A percentile compares a stretch with the other conserved stretches of the same genome.
Evolutionary conservation across 1,284 basidiomycete species (phyloP).

Genomic region (Sparassis latifolia): DNA sequence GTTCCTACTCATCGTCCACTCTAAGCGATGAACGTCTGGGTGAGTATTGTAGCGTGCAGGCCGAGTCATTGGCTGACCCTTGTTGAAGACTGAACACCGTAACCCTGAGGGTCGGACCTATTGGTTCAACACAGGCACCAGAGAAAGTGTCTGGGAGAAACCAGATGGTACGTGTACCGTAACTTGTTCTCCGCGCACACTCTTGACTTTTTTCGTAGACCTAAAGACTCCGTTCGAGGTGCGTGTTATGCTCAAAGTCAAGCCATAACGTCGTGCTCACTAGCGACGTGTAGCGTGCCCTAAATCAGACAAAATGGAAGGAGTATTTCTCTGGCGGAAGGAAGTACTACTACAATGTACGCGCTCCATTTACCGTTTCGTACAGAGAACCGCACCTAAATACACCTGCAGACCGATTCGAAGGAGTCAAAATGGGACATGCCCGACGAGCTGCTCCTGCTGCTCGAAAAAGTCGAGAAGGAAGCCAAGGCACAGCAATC

Average conservation of each 20-base stretch:
- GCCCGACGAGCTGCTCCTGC: constrained; percentile 78
- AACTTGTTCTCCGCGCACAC: neutral
- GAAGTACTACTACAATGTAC: constrained; percentile 89
- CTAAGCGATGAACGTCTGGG: constrained; percentile 1
- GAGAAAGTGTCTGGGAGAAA: constrained; percentile 84
- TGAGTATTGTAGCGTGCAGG: neutral
- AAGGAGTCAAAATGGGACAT: constrained; percentile 96
- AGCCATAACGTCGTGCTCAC: too few relatives aligned
- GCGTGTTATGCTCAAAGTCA: neutral
- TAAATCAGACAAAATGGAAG: constrained; percentile 86
- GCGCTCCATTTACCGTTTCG: constrained; percentile 18
- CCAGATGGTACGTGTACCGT: constrained; percentile 54
- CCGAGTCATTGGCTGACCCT: neutral
- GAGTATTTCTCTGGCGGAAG: constrained; percentile 86
- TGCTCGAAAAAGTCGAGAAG: constrained; percentile 81
- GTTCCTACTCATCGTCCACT: too few relatives aligned
- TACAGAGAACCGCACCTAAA: neutral
- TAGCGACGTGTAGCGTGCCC: constrained; percentile 52
- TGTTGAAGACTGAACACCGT: constrained; percentile 62
- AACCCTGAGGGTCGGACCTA: constrained; percentile 83
- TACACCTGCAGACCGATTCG: constrained; percentile 52
- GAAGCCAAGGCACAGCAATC: constrained; percentile 39
- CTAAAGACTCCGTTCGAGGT: constrained; percentile 86
- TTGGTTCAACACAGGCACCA: constrained; percentile 76
- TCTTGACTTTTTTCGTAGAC: constrained; percentile 34